phyloP scores from a whole-genome alignment of 331 rosid genomes.

The Spiraea crenata region DNA sequence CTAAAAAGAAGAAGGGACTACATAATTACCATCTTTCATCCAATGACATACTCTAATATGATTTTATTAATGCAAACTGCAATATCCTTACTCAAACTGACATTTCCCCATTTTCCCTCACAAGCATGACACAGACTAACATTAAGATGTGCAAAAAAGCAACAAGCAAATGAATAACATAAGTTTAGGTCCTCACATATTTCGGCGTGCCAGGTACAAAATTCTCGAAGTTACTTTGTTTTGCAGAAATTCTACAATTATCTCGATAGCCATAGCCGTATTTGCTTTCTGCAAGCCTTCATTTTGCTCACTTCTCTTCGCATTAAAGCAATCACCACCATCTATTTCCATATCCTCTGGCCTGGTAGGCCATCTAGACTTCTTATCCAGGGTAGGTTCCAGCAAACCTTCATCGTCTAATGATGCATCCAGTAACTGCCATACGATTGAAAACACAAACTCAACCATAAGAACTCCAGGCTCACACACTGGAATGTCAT shows the following conservation, averaged over 20 bases:
- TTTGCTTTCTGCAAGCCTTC: conserved; percentile 50
- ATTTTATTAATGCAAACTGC: conserved; percentile 4
- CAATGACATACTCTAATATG: neutral
- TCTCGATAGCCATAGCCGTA: conserved; percentile 59
- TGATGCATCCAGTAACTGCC: conserved; percentile 81
- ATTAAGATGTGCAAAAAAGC: conserved; percentile 12
- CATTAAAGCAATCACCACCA: conserved; percentile 36
- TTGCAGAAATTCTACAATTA: conserved; percentile 59
- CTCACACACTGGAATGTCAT: conserved; percentile 41
- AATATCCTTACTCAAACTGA: neutral
- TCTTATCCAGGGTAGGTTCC: conserved; percentile 53
- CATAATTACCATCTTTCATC: conserved; percentile 4
- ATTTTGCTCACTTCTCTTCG: conserved; percentile 43
- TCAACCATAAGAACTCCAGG: conserved; percentile 72
- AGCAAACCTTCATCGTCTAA: conserved; percentile 76
- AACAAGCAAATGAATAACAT: conserved; percentile 13
- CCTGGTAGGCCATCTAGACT: conserved; percentile 55
- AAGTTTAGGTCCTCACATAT: conserved; percentile 55
- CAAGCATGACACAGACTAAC: conserved; percentile 5
- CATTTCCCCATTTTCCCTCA: conserved; percentile 19
- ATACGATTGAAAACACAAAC: conserved; percentile 61
- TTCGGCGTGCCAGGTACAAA: conserved; percentile 64
- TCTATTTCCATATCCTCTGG: conserved; percentile 66
- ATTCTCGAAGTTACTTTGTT: conserved; percentile 65
- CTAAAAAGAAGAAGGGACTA: conserved; percentile 39